phyloP scores from a whole-genome alignment of 2,329 filamentous ascomycete genomes.

The Fusarium lyarnte region DNA sequence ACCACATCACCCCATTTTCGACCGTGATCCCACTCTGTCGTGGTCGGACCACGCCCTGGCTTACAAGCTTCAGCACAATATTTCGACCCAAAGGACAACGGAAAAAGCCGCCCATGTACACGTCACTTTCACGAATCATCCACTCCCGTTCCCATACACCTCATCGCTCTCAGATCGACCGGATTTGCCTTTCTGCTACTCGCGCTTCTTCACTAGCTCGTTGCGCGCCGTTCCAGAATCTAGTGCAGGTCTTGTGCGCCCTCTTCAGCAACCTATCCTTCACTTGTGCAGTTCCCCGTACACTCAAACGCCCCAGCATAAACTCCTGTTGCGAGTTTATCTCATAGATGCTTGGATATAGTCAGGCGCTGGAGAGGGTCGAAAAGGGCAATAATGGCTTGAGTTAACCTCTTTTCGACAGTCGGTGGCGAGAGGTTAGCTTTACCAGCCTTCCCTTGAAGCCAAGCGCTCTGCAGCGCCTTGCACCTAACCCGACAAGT shows the following conservation, averaged over 20 bases:
- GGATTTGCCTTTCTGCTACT: background rate
- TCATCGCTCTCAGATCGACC: background rate
- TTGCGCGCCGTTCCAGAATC: constrained; percentile 18
- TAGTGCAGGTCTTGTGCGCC: background rate
- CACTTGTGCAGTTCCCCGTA: constrained; percentile 22
- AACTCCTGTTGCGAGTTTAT: background rate
- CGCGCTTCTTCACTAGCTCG: background rate
- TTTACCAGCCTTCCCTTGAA: background rate
- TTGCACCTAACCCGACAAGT: constrained; percentile 7
- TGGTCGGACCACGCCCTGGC: background rate
- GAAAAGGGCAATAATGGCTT: background rate
- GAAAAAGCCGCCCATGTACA: constrained; percentile 7
- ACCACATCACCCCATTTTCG: constrained; percentile 7
- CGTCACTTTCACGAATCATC: background rate
- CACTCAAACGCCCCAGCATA: constrained; percentile 21
- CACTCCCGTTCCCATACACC: constrained; percentile 10
- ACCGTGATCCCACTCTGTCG: background rate
- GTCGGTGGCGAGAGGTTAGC: background rate
- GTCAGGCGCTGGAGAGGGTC: background rate
- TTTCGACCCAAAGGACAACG: background rate
- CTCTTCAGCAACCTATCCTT: background rate
- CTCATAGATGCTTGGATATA: background rate
- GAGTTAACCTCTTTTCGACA: background rate
- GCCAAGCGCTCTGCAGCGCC: constrained; percentile 1
- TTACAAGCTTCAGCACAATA: background rate